Conservation (phyloP, 768 basidiomycete species). For the Dacryopinax spathularia region DNA sequence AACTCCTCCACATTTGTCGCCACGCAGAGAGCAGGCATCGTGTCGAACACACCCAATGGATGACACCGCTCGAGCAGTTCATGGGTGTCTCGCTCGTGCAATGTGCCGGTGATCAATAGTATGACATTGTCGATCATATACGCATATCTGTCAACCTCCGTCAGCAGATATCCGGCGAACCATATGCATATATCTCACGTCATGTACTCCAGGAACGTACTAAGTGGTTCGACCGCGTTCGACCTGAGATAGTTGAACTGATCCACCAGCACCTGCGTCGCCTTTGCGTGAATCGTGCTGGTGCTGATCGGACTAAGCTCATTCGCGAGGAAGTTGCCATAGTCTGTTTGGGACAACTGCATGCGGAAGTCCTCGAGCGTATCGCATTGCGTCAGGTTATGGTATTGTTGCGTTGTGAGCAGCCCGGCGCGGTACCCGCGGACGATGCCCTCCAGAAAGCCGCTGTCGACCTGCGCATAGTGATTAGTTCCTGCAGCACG, state of each 20-base stretch:
- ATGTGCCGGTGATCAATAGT: slow-evolving; percentile 87
- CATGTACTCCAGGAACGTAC: slow-evolving; percentile 93
- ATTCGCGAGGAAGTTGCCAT: slow-evolving; percentile 94
- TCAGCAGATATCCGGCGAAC: not conserved
- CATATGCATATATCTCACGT: slow-evolving; percentile 45
- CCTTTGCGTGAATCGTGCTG: slow-evolving; percentile 90
- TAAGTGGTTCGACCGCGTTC: slow-evolving; percentile 81
- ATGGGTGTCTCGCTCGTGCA: slow-evolving; percentile 94
- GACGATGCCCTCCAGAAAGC: slow-evolving; percentile 69
- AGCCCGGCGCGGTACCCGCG: slow-evolving; percentile 91
- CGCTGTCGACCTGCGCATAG: slow-evolving; percentile 43
- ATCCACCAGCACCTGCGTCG: slow-evolving; percentile 86
- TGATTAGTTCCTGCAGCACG: slow-evolving; percentile 5
- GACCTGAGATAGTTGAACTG: slow-evolving; percentile 90
- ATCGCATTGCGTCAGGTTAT: slow-evolving; percentile 93
- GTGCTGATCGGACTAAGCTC: slow-evolving; percentile 89
- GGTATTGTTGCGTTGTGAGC: slow-evolving; percentile 76
- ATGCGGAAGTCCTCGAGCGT: slow-evolving; percentile 92
- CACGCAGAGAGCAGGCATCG: slow-evolving; percentile 97
- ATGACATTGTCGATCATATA: slow-evolving; percentile 99
- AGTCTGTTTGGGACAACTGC: slow-evolving; percentile 91
- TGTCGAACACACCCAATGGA: slow-evolving; percentile 91
- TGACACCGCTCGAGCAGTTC: slow-evolving; percentile 94
- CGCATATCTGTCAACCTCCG: slow-evolving; percentile 48
- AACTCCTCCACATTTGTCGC: slow-evolving; percentile 98